phyloP scores from a whole-genome alignment of 1,284 basidiomycete genomes.

The Ustilago nuda region DNA sequence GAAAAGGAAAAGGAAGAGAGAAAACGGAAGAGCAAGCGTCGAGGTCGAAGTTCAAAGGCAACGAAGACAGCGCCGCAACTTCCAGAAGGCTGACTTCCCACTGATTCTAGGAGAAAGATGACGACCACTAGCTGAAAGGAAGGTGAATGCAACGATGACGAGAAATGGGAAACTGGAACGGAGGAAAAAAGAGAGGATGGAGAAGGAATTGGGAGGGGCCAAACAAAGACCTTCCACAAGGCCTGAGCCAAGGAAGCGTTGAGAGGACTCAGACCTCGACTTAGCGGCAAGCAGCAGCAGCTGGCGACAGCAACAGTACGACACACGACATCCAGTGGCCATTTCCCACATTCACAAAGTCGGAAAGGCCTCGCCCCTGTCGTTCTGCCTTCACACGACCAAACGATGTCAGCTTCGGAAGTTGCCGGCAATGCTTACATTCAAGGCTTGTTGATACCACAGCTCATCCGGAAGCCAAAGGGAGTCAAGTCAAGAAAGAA shows the following conservation, averaged over 20 bases:
- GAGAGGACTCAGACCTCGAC: slow-evolving; percentile 2
- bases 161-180: not conserved
- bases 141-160: not conserved
- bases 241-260: not conserved
- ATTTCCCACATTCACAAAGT: not conserved
- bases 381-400: not conserved
- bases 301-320: not conserved
- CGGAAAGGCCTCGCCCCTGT: not conserved
- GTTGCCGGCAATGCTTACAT: too few species aligned
- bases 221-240: not conserved
- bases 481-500: not conserved
- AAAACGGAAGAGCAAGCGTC: not conserved
- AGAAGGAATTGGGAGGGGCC: not conserved
- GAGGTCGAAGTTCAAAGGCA: not conserved
- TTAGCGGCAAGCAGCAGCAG: not conserved
- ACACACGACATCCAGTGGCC: not conserved
- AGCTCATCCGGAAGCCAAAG: not conserved
- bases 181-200: not conserved
- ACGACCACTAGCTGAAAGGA: slow-evolving; percentile 1
- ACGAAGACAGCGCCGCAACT: slow-evolving; percentile 5
- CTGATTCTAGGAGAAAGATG: slow-evolving; percentile 12
- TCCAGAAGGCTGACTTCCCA: slow-evolving; percentile 14
- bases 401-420: too few species aligned
- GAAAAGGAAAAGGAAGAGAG: not conserved
- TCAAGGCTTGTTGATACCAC: not conserved